Evolutionary conservation across 805 yeast species (phyloP).

Genomic region (Yarrowia bubula): DNA sequence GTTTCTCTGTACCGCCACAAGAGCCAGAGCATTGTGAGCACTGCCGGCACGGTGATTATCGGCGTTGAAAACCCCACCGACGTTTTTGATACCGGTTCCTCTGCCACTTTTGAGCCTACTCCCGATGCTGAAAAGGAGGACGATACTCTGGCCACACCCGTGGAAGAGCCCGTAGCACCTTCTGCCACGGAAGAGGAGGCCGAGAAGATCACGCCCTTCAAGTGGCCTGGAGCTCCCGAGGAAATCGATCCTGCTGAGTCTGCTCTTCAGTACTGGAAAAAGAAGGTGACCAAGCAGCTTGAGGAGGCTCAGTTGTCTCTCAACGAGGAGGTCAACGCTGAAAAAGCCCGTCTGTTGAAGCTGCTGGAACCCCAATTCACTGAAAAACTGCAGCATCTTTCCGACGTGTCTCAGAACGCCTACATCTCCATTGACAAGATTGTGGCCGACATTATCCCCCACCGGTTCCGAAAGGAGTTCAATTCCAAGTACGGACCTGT

Average conservation of each 20-base stretch:
- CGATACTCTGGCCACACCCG: neutral
- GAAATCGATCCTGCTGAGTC: conserved; percentile 5
- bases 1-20: conserved; percentile 28
- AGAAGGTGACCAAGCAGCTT: conserved; percentile 32
- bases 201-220: conserved; percentile 19
- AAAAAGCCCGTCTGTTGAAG: conserved; percentile 30
- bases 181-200: neutral
- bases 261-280: conserved; percentile 32
- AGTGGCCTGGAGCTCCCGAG: conserved; percentile 10
- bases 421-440: conserved; percentile 38
- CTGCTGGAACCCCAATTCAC: conserved; percentile 33
- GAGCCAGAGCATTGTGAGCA: conserved; percentile 10
- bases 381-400: conserved; percentile 30
- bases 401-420: neutral
- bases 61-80: conserved; percentile 26
- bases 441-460: conserved; percentile 90
- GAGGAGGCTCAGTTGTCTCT: conserved; percentile 33
- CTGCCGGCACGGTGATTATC: conserved; percentile 17
- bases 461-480: conserved; percentile 80
- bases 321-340: conserved; percentile 33
- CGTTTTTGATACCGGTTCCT: neutral
- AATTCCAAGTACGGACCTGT: conserved; percentile 43
- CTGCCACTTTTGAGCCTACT: neutral
- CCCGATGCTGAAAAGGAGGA: neutral
- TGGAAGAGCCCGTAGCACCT: neutral